These are phyloP conservation scores for Ottelia alismoides DNA, from an alignment of 106 monocot genomes.

Conservation along the genomic window DNA sequence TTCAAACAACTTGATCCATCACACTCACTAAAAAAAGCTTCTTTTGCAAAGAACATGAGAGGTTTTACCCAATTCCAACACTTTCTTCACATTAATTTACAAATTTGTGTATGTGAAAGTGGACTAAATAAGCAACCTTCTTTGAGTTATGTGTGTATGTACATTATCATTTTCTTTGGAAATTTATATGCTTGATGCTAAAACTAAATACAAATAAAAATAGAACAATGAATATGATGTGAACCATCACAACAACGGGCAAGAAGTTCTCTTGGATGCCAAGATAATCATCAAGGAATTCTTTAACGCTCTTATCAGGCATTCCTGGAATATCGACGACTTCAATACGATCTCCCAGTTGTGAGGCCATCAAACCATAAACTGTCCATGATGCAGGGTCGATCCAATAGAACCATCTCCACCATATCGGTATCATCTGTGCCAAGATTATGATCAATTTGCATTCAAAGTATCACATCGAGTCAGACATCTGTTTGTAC, in stretches of 20 bases:
- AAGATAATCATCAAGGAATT: slow-evolving; percentile 40
- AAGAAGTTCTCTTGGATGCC: slow-evolving; percentile 35
- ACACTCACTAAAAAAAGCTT: no score
- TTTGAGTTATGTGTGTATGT: no score
- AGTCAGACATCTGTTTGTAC: no score
- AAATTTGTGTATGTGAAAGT: no score
- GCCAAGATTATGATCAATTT: neutral
- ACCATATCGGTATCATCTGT: slow-evolving; percentile 79
- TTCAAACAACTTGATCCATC: no score
- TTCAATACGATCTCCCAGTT: slow-evolving; percentile 34
- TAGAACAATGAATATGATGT: slow-evolving; percentile 33
- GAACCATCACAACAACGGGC: slow-evolving; percentile 24
- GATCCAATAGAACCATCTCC: slow-evolving; percentile 85
- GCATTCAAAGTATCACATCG: no score
- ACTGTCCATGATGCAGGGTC: slow-evolving; percentile 63
- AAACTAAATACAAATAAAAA: slow-evolving; percentile 31
- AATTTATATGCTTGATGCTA: slow-evolving; percentile 51
- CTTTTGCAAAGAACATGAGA: no score
- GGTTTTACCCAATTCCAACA: no score
- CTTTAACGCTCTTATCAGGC: slow-evolving; percentile 21
- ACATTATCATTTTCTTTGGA: slow-evolving; percentile 36
- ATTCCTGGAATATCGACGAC: slow-evolving; percentile 30
- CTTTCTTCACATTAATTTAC: no score
- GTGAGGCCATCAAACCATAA: slow-evolving; percentile 51
- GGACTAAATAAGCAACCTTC: no score